phyloP scores from a whole-genome alignment of 768 basidiomycete species.

The Lentinula raphanica region DNA sequence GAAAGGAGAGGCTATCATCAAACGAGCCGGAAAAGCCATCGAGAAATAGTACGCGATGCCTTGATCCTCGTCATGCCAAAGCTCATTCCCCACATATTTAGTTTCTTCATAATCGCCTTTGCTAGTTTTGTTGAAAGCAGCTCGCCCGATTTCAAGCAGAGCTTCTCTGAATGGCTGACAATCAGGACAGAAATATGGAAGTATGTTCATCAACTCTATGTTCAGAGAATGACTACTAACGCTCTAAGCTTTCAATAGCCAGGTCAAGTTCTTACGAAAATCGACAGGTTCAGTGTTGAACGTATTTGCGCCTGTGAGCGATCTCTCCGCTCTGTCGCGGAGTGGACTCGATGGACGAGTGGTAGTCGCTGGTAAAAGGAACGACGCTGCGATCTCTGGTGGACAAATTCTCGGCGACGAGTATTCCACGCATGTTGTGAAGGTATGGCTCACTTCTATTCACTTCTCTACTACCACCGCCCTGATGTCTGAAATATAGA shows the following conservation, averaged over 20 bases:
- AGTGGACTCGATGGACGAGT: constrained; percentile 53
- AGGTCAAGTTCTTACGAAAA: constrained; percentile 81
- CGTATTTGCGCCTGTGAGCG: constrained; percentile 88
- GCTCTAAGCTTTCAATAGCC: constrained; percentile 42
- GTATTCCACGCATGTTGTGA: constrained; percentile 91
- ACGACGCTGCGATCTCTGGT: constrained; percentile 69
- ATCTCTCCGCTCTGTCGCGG: constrained; percentile 78
- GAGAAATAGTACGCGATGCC: constrained; percentile 82
- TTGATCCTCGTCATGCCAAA: background rate
- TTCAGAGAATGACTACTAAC: background rate
- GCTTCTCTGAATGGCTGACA: constrained; percentile 86
- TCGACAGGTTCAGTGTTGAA: constrained; percentile 75
- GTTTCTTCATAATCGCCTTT: constrained; percentile 93
- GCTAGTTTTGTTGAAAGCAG: constrained; percentile 73
- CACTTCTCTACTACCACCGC: background rate
- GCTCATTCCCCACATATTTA: constrained; percentile 21
- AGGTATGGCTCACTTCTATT: constrained; percentile 47
- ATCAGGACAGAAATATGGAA: constrained; percentile 88
- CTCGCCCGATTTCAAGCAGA: constrained; percentile 53
- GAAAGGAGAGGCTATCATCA: constrained; percentile 51
- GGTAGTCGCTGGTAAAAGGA: constrained; percentile 62
- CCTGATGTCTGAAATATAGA: constrained; percentile 35
- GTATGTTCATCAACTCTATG: constrained; percentile 37
- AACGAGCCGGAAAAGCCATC: constrained; percentile 67
- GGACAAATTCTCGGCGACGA: constrained; percentile 91